Evolutionary conservation across 176 grass and related monocot genomes (phyloP), one percentile per base, ranked within the genome.

Genomic region (Luzula sylvatica): DNA sequence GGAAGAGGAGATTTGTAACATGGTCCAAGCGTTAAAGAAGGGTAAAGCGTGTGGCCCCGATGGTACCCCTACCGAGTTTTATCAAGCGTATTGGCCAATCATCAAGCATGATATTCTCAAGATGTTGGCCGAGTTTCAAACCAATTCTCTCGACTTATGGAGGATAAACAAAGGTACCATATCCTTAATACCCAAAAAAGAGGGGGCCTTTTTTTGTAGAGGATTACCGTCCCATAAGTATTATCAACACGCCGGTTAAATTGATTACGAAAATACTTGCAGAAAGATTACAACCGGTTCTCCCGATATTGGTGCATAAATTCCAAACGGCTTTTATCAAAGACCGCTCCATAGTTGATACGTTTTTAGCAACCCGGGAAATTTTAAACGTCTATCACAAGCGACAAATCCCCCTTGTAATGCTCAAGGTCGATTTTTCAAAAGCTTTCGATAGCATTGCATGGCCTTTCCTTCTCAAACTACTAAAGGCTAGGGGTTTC

Each of bases 191-290:
- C 1, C 25, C 52, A 1, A 38, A 56, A 38, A 6, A 23, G 17
- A 15, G 1, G 0, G 14, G 11, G 9, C 11, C 2, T 42, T 14
- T 1, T n/a, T 8, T 11, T 1, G 39, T 38, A 2, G 27, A 2
- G 2, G 52, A 56, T 19, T 56, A 56, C 5, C n/a, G 52, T n/a
- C 52, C 52, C 2, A 56, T 56, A 20, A 56, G 52, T 26, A 11
- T 56, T 5, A 56, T 56, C 22, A 11, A 23, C 27, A 7, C 6
- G 16, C 23, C 23, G 11, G 2, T 23, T 8, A 56, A 56, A 19
- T 12, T 56, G 17, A 56, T 56, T 4, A 38, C 21, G 7, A 56
- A 56, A 25, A 25, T 25, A 12, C 8, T 56, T 9, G 22, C 27
- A 38, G 16, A n/a, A 11, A 9, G 52, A 13, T 23, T 56, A 7